Evolutionary conservation across 2,329 filamentous ascomycete genomes (phyloP).

Genomic region (Microdochium bolleyi): DNA sequence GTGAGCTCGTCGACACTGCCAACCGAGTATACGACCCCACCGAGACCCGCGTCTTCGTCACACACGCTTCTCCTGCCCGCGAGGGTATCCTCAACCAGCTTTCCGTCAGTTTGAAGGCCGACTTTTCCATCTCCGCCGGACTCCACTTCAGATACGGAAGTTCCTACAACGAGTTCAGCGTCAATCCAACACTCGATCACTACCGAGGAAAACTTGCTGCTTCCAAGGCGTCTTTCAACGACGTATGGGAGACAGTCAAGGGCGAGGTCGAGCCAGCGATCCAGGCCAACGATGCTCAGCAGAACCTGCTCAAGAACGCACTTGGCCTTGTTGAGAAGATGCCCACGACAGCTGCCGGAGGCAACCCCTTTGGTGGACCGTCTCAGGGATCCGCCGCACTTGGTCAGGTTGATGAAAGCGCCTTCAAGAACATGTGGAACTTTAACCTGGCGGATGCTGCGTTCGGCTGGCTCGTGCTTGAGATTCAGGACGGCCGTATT

Average conservation of each 20-base stretch:
- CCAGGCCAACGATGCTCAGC: constrained; percentile 85
- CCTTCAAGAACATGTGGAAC: constrained; percentile 99
- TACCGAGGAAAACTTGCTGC: constrained; percentile 97
- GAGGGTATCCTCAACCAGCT: constrained; percentile 97
- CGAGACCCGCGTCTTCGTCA: constrained; percentile 93
- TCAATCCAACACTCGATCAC: constrained; percentile 95
- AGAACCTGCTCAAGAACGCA: constrained; percentile 84
- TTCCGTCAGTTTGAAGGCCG: constrained; percentile 92
- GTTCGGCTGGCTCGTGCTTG: constrained; percentile 90
- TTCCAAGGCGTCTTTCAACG: constrained; percentile 96
- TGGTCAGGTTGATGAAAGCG: constrained; percentile 93
- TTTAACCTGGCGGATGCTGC: constrained; percentile 97
- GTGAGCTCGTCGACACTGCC: constrained; percentile 93
- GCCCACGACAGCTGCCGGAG: constrained; percentile 88
- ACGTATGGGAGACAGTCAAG: constrained; percentile 99
- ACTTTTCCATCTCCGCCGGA: constrained; percentile 95
- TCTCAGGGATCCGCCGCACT: constrained; percentile 62
- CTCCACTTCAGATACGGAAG: constrained; percentile 98
- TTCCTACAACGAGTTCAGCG: constrained; percentile 99
- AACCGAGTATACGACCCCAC: constrained; percentile 98
- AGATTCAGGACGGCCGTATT: constrained; percentile 91
- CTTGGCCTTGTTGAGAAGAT: constrained; percentile 96
- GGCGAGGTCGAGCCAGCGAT: constrained; percentile 92
- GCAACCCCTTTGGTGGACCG: constrained; percentile 91
- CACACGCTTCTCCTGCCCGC: constrained; percentile 90